A percentile compares a stretch with the other conserved stretches of the same genome.
Conservation (phyloP, 257 asterid species). For the Solanum pennellii region DNA sequence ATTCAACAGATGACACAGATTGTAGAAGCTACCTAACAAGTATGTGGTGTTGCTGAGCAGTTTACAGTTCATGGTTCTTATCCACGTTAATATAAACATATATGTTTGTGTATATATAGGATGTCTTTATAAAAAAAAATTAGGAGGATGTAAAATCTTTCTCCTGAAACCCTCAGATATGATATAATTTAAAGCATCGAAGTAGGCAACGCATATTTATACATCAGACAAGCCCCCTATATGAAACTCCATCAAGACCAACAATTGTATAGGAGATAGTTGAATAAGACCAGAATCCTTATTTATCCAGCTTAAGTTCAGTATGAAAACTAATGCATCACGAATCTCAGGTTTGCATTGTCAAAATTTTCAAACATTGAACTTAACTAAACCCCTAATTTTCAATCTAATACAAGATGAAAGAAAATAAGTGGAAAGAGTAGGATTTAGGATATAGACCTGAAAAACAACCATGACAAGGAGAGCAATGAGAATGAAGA, state of each 20-base stretch:
- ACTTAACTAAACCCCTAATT: neutral
- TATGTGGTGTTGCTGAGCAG: neutral
- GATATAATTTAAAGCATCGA: neutral
- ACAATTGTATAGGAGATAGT: neutral
- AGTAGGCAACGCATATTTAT: neutral
- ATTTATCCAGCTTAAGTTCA: neutral
- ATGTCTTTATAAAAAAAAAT: neutral
- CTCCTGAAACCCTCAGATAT: neutral
- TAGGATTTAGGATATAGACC: conserved; percentile 23
- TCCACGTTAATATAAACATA: neutral
- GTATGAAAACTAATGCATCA: neutral
- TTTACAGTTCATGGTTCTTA: neutral
- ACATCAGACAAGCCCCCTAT: neutral
- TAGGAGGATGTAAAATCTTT: neutral
- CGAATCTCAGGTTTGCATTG: neutral
- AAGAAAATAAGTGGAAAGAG: neutral
- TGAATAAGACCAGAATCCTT: neutral
- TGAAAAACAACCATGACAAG: conserved; percentile 65
- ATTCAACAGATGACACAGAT: neutral
- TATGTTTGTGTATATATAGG: neutral
- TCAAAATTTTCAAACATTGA: neutral
- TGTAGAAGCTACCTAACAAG: neutral
- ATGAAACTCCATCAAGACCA: neutral
- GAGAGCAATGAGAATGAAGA: conserved; percentile 57
- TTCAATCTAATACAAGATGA: neutral